Percentiles rank a stretch among this genome's conserved stretches.
Conservation (phyloP, 2,329 filamentous ascomycete species). For the Diaporthe capsici region DNA sequence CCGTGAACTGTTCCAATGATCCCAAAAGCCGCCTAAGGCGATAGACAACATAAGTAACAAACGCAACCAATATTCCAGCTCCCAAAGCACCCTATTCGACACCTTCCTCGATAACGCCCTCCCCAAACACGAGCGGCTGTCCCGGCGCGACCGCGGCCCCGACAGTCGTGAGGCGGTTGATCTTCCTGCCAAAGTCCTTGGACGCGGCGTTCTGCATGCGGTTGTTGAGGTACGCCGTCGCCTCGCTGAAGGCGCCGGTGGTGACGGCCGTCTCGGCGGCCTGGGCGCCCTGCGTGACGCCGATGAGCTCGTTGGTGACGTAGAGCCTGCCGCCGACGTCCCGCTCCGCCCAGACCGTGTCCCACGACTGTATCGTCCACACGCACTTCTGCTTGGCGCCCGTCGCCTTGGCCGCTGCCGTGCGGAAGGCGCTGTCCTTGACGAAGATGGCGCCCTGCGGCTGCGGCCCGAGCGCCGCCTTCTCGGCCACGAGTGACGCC, state of each 20-base stretch:
- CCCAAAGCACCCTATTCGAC: neutral
- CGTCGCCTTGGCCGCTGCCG: conserved; percentile 37
- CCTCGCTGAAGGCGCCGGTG: conserved; percentile 58
- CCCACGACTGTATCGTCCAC: conserved; percentile 39
- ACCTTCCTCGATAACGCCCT: conserved; percentile 46
- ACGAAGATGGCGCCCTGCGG: conserved; percentile 40
- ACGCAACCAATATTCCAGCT: too few species aligned
- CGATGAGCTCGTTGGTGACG: conserved; percentile 65
- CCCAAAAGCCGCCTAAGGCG: neutral
- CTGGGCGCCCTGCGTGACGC: conserved; percentile 36
- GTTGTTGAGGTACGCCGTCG: conserved; percentile 67
- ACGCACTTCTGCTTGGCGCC: conserved; percentile 41
- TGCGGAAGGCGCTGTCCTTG: conserved; percentile 41
- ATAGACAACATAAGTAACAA: neutral
- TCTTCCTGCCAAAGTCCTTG: conserved; percentile 57
- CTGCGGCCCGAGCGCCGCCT: conserved; percentile 36
- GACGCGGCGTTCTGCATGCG: conserved; percentile 60
- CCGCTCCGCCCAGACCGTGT: conserved; percentile 54
- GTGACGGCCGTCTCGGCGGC: conserved; percentile 49
- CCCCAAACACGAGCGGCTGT: conserved; percentile 49
- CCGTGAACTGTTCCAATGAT: neutral
- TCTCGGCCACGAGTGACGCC: conserved; percentile 35
- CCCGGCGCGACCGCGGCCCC: conserved; percentile 56
- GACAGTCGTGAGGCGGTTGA: conserved; percentile 58
- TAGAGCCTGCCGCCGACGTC: conserved; percentile 71